A percentile compares a stretch with the other conserved stretches of the same genome.
phyloP scores from a whole-genome alignment of 176 grass and related monocot genomes.

The Phragmites australis region DNA sequence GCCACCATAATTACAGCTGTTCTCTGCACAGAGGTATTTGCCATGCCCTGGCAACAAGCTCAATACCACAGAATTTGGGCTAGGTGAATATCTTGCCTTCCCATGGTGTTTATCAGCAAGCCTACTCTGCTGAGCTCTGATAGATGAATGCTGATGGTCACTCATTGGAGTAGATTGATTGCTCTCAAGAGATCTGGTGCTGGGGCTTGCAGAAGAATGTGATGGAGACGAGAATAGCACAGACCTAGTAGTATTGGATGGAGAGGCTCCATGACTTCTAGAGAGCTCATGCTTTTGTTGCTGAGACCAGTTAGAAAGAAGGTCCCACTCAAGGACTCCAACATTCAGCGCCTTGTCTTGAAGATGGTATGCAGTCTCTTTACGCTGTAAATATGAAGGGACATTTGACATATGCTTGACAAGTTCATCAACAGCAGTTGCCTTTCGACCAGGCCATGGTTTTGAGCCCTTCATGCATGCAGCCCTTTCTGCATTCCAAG shows the following conservation, averaged over 20 bases:
- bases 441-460: constrained; percentile 81
- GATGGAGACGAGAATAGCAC: constrained; percentile 50
- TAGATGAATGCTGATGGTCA: constrained; percentile 43
- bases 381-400: constrained; percentile 74
- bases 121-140: constrained; percentile 24
- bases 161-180: constrained; percentile 46
- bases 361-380: constrained; percentile 49
- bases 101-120: constrained; percentile 30
- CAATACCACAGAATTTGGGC: constrained; percentile 45
- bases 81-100: constrained; percentile 35
- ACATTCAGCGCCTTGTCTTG: constrained; percentile 84
- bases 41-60: constrained; percentile 47
- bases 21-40: constrained; percentile 31
- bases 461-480: constrained; percentile 58
- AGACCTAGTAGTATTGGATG: constrained; percentile 47
- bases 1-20: constrained; percentile 7
- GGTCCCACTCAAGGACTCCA: constrained; percentile 90
- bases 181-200: constrained; percentile 51
- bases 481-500: constrained; percentile 40
- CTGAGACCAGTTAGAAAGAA: constrained; percentile 75
- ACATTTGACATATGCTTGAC: constrained; percentile 95
- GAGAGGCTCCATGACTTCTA: constrained; percentile 46
- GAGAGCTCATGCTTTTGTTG: constrained; percentile 47
- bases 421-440: constrained; percentile 62
- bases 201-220: constrained; percentile 52